Evolutionary conservation across 2,329 filamentous ascomycete genomes (phyloP).

Genomic region (Elsinoe australis): DNA sequence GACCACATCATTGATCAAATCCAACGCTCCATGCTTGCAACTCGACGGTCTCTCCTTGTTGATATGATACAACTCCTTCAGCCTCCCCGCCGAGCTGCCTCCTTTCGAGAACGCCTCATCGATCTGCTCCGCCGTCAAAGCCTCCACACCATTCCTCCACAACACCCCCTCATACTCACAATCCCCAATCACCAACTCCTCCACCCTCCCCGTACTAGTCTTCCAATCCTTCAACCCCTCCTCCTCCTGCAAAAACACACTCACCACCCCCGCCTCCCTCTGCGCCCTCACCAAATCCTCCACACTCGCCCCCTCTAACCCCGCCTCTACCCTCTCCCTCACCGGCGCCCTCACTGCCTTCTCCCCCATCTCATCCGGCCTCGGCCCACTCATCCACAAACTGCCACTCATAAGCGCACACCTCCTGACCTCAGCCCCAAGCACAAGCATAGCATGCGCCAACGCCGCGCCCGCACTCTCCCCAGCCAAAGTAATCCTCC

Average conservation of each 20-base stretch:
- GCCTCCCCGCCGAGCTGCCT: conserved; percentile 27
- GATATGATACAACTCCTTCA: conserved; percentile 39
- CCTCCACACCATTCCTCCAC: conserved; percentile 40
- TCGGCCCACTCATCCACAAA: conserved; percentile 38
- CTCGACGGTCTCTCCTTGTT: conserved; percentile 34
- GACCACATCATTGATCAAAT: conserved; percentile 32
- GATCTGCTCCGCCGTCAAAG: conserved; percentile 30
- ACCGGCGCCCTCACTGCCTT: conserved; percentile 27
- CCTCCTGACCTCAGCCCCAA: conserved; percentile 29
- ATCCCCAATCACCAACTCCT: conserved; percentile 39
- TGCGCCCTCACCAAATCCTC: conserved; percentile 31
- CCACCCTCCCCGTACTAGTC: conserved; percentile 27
- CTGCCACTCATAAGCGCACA: conserved; percentile 38
- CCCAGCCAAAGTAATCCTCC: conserved; percentile 38
- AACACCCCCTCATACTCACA: conserved; percentile 39
- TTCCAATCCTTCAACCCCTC: conserved; percentile 34
- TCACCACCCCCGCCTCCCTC: conserved; percentile 33
- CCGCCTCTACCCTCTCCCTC: conserved; percentile 21
- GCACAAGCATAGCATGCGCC: conserved; percentile 37
- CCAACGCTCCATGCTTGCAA: conserved; percentile 36
- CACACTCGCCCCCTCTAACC: conserved; percentile 29
- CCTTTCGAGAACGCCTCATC: conserved; percentile 30
- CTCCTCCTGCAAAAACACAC: conserved; percentile 39
- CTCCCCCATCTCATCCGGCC: conserved; percentile 31
- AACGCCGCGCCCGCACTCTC: conserved; percentile 44